phyloP scores from a whole-genome alignment of 179 eudicot genomes.

The Spinacia oleracea region DNA sequence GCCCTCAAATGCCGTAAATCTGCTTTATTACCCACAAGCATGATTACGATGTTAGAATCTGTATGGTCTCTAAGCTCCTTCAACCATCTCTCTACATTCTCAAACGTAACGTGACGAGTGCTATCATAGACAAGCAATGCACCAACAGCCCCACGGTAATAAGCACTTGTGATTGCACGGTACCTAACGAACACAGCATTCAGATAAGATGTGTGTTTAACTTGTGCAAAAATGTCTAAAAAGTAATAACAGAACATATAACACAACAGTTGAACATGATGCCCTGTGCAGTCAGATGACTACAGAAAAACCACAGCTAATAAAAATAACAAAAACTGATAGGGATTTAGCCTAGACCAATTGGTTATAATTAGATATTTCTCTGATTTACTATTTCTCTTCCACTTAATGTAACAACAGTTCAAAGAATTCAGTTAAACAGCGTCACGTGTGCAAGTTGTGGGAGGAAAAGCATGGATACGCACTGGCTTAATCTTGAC shows the following conservation, averaged over 20 bases:
- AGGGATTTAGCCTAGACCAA: neutral
- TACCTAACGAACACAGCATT: neutral
- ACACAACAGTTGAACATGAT: neutral
- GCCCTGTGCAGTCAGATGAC: neutral
- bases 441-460: neutral
- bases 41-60: conserved; percentile 25
- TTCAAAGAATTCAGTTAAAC: neutral
- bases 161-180: conserved; percentile 27
- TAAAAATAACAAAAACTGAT: too few species aligned
- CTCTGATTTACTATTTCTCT: neutral
- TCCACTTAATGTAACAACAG: too few species aligned
- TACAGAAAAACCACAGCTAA: neutral
- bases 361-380: neutral
- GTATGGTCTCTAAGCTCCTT: conserved; percentile 28
- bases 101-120: conserved; percentile 21
- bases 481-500: neutral
- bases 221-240: neutral
- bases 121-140: conserved; percentile 23
- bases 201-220: neutral
- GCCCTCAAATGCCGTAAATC: conserved; percentile 24
- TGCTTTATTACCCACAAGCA: conserved; percentile 25
- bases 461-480: neutral
- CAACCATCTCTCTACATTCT: conserved; percentile 26
- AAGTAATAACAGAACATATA: neutral
- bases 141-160: conserved; percentile 28